phyloP scores from a whole-genome alignment of 1,284 basidiomycete genomes.

The Xerocomus amazonicus region DNA sequence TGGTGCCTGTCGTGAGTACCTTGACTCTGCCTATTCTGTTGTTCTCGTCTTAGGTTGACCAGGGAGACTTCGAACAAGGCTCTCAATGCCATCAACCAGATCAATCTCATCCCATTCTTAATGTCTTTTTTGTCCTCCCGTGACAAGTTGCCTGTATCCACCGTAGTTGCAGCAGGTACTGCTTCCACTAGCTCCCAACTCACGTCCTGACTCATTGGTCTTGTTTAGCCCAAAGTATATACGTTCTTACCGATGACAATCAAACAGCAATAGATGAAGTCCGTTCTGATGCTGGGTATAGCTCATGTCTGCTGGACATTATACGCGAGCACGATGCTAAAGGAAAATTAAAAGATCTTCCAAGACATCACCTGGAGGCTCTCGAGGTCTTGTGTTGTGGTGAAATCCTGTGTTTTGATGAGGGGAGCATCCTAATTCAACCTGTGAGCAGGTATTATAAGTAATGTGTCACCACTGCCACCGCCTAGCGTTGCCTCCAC shows the following conservation, averaged over 20 bases:
- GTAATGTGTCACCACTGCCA: slow-evolving; percentile 72
- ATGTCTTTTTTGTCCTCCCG: slow-evolving; percentile 78
- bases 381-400: slow-evolving; percentile 72
- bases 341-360: slow-evolving; percentile 43
- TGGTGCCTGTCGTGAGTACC: slow-evolving; percentile 88
- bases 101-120: slow-evolving; percentile 73
- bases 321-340: slow-evolving; percentile 42
- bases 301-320: slow-evolving; percentile 71
- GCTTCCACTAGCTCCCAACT: background rate
- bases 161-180: slow-evolving; percentile 76
- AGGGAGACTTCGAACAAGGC: slow-evolving; percentile 93
- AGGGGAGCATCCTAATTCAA: background rate
- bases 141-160: slow-evolving; percentile 61
- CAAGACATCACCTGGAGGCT: slow-evolving; percentile 49
- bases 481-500: slow-evolving; percentile 59
- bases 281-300: slow-evolving; percentile 57
- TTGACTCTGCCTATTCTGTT: background rate
- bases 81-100: slow-evolving; percentile 78
- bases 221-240: slow-evolving; percentile 77
- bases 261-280: slow-evolving; percentile 61
- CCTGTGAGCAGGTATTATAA: slow-evolving; percentile 57
- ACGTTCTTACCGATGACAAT: slow-evolving; percentile 89
- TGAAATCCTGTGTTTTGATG: slow-evolving; percentile 29
- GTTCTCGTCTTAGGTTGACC: slow-evolving; percentile 30
- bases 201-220: slow-evolving; percentile 4